Percentiles rank a stretch among this genome's conserved stretches.
Evolutionary conservation across 2,329 filamentous ascomycete genomes (phyloP).

Genomic region (Ilyonectria mors-panacis): DNA sequence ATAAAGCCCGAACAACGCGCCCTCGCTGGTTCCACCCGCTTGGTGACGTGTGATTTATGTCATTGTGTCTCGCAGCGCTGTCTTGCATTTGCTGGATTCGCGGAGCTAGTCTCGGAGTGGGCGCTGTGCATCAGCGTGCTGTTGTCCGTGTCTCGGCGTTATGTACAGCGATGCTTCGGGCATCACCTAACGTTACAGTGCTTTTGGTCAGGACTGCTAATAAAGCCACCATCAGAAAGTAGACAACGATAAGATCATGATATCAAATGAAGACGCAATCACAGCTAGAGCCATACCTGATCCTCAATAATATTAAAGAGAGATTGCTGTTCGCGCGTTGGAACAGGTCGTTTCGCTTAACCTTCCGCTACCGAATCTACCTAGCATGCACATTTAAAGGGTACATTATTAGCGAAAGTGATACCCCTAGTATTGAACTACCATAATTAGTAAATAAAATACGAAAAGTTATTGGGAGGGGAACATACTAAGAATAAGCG

Average conservation of each 20-base stretch:
- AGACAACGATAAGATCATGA: neutral
- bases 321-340: no score
- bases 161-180: neutral
- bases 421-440: no score
- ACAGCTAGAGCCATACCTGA: neutral
- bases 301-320: neutral
- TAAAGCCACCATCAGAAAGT: neutral
- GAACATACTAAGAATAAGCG: no score
- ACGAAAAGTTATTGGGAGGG: no score
- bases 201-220: neutral
- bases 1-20: neutral
- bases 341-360: no score
- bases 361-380: no score
- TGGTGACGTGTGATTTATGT: neutral
- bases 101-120: neutral
- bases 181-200: neutral
- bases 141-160: neutral
- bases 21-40: neutral
- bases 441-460: no score
- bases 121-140: neutral
- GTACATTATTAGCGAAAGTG: no score
- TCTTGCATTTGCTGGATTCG: neutral
- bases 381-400: no score
- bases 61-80: neutral
- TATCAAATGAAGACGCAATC: neutral